These are phyloP conservation scores for Podospora anserina DNA, from an alignment of 495 filamentous ascomycete genomes.

Conservation along the genomic window DNA sequence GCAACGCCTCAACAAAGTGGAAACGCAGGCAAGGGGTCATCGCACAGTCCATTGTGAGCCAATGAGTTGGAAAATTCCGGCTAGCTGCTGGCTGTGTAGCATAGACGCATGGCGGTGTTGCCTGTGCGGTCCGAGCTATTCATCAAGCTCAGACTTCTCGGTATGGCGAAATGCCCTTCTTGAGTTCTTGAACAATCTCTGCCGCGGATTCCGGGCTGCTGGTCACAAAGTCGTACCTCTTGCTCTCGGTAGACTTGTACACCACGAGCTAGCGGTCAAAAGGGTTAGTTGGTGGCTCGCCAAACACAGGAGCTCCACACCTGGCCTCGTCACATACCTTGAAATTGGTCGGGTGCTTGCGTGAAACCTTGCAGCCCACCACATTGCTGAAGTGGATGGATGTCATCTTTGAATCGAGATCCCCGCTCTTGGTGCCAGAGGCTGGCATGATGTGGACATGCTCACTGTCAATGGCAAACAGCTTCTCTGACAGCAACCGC, in stretches of 20 bases:
- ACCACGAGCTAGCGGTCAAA: slow-evolving; percentile 57
- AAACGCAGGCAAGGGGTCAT: background rate
- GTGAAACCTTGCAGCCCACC: slow-evolving; percentile 86
- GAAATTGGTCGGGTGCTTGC: slow-evolving; percentile 88
- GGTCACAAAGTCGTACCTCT: slow-evolving; percentile 96
- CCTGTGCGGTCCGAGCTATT: background rate
- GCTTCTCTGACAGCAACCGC: slow-evolving; percentile 80
- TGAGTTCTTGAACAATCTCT: slow-evolving; percentile 87
- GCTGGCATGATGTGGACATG: slow-evolving; percentile 91
- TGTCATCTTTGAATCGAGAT: slow-evolving; percentile 73
- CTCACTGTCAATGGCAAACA: slow-evolving; percentile 88
- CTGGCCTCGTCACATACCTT: slow-evolving; percentile 50
- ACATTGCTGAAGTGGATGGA: slow-evolving; percentile 91
- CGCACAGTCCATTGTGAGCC: background rate
- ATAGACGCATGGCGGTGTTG: background rate
- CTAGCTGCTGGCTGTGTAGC: background rate
- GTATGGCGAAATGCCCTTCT: slow-evolving; percentile 62
- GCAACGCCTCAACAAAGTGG: background rate
- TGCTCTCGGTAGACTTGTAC: slow-evolving; percentile 77
- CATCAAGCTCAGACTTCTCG: slow-evolving; percentile 30
- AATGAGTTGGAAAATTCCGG: background rate
- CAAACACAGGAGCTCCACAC: background rate
- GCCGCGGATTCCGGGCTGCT: slow-evolving; percentile 72
- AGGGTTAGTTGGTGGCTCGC: slow-evolving; percentile 17
- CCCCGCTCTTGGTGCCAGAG: slow-evolving; percentile 53